These are phyloP conservation scores for Boletus barrowsii DNA, from an alignment of 768 basidiomycete species.

Conservation along the genomic window DNA sequence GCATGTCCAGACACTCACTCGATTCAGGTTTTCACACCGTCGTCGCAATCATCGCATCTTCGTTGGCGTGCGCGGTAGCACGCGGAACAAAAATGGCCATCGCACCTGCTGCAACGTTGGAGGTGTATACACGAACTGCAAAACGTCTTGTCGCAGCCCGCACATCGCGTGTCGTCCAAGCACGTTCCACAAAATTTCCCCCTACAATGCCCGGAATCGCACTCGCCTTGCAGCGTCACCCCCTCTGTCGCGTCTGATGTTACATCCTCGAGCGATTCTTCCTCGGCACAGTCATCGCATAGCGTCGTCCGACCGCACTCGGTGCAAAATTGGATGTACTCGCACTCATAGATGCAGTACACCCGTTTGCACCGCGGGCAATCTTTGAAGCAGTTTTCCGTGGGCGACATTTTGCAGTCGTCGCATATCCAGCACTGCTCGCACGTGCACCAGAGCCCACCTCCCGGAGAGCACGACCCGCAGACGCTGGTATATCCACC, in stretches of 20 bases:
- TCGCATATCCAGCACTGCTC: constrained; percentile 22
- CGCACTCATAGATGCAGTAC: constrained; percentile 21
- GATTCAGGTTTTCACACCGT: neutral
- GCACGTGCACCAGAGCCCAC: constrained; percentile 23
- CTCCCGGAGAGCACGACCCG: constrained; percentile 14
- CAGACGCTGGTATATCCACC: constrained; percentile 13
- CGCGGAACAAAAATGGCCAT: constrained; percentile 3
- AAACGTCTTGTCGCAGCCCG: constrained; percentile 9
- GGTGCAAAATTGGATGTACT: constrained; percentile 21
- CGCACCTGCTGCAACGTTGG: constrained; percentile 4
- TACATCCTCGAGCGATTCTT: constrained; percentile 7
- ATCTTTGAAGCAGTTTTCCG: constrained; percentile 4
- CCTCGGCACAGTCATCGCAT: constrained; percentile 27
- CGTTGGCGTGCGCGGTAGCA: constrained; percentile 4
- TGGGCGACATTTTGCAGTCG: constrained; percentile 15
- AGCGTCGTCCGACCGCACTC: constrained; percentile 19
- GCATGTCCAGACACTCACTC: neutral
- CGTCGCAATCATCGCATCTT: constrained; percentile 1
- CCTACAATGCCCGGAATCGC: neutral
- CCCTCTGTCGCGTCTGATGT: constrained; percentile 8
- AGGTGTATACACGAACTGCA: constrained; percentile 13
- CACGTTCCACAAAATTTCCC: constrained; percentile 15
- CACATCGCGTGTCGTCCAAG: constrained; percentile 6
- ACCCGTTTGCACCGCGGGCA: constrained; percentile 18
- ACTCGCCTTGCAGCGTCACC: constrained; percentile 4